A percentile compares a stretch with the other conserved stretches of the same genome.
Evolutionary conservation across 2,329 filamentous ascomycete species (phyloP).

Genomic region (Paecilomyces sp.): DNA sequence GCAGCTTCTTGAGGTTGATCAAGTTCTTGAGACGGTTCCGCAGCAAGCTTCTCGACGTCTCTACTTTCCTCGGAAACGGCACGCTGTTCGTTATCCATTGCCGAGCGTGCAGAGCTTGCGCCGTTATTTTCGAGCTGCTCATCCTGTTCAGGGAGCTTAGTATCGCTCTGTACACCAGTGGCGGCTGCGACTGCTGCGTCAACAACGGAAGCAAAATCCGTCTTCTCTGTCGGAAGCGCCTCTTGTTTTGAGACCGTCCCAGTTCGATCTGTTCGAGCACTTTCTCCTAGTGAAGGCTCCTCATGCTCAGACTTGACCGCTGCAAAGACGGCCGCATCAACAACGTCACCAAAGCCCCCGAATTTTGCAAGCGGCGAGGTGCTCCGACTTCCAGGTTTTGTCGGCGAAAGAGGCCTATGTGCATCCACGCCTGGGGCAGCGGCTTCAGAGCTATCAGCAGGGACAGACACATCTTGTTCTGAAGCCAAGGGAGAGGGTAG

Average conservation of each 20-base stretch:
- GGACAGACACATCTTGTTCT: neutral
- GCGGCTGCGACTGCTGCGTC: slow-evolving; percentile 1
- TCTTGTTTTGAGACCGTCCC: neutral
- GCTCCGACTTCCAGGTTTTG: neutral
- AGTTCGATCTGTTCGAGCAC: neutral
- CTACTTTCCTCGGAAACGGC: slow-evolving; percentile 3
- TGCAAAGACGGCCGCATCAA: slow-evolving; percentile 3
- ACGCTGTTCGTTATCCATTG: neutral
- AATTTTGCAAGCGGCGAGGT: neutral
- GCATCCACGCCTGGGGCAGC: neutral
- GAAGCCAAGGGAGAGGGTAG: neutral
- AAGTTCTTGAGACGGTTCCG: neutral
- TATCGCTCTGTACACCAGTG: neutral
- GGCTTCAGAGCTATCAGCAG: neutral
- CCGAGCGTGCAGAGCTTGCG: neutral
- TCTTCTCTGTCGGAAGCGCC: neutral
- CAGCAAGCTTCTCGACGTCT: neutral
- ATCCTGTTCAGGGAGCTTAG: neutral
- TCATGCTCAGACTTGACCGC: neutral
- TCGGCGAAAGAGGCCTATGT: neutral
- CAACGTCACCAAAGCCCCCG: slow-evolving; percentile 2
- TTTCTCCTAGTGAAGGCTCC: neutral
- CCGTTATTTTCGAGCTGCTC: too few relatives aligned
- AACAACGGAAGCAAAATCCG: neutral
- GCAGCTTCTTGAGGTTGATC: neutral